phyloP scores from a whole-genome alignment of 257 asterid species.

The Eucommia ulmoides region DNA sequence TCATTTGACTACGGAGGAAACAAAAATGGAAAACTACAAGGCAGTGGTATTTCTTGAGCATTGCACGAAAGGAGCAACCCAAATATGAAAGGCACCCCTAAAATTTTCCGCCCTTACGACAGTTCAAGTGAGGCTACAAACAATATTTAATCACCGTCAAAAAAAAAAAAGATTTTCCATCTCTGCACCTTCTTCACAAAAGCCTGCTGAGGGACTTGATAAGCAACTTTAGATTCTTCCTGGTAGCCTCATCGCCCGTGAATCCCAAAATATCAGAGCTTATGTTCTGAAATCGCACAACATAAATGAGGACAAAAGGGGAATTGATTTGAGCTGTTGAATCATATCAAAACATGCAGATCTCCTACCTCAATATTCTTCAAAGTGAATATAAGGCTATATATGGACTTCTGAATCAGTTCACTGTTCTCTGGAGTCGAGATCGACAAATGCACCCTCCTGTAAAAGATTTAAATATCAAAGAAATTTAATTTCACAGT shows the following conservation, averaged over 20 bases:
- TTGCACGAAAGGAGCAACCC: too few relatives aligned
- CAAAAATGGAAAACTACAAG: too few relatives aligned
- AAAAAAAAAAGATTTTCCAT: not conserved
- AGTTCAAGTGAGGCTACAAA: too few relatives aligned
- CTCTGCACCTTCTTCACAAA: conserved; percentile 20
- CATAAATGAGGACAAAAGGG: conserved; percentile 4
- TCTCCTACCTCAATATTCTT: conserved; percentile 90
- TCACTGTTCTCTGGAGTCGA: conserved; percentile 92
- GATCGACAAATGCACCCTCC: conserved; percentile 65
- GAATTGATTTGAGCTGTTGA: conserved; percentile 3
- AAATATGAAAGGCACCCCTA: too few relatives aligned
- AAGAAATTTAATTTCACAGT: conserved; percentile 8
- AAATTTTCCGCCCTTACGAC: too few relatives aligned
- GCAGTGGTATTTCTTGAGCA: too few relatives aligned
- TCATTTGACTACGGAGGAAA: too few relatives aligned
- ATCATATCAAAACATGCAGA: conserved; percentile 2
- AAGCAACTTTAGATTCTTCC: conserved; percentile 70
- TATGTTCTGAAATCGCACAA: conserved; percentile 48
- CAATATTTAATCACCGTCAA: not conserved
- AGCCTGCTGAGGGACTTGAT: conserved; percentile 89
- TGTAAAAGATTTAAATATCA: conserved; percentile 24
- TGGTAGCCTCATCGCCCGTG: conserved; percentile 88
- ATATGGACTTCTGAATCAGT: conserved; percentile 73
- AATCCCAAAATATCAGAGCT: conserved; percentile 81
- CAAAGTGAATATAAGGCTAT: conserved; percentile 75